Percentiles rank a stretch among this genome's conserved stretches.
phyloP scores from a whole-genome alignment of 805 yeast genomes.

The Candida michaelii region DNA sequence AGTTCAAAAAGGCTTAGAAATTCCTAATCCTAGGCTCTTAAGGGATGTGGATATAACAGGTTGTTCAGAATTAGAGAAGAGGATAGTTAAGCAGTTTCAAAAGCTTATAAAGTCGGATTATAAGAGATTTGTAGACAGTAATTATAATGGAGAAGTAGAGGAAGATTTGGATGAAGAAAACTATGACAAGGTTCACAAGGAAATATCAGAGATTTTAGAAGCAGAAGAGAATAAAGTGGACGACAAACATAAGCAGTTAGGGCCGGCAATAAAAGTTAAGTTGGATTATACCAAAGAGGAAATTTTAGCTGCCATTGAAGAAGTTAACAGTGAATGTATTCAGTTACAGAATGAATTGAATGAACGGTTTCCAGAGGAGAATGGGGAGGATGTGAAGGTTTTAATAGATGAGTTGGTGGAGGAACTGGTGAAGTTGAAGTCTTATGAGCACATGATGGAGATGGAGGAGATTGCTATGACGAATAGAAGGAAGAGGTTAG shows the following conservation, averaged over 20 bases:
- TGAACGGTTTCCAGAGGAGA: background rate
- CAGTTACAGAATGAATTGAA: slow-evolving; percentile 3
- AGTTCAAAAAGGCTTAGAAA: slow-evolving; percentile 43
- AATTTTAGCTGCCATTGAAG: background rate
- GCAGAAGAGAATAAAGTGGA: background rate
- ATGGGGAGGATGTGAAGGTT: background rate
- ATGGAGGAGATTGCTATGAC: slow-evolving; percentile 11
- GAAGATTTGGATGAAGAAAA: slow-evolving; percentile 34
- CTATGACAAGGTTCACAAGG: slow-evolving; percentile 8
- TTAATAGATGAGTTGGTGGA: background rate
- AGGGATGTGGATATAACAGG: slow-evolving; percentile 1
- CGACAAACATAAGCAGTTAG: background rate
- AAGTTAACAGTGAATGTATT: background rate
- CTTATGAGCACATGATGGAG: slow-evolving; percentile 5
- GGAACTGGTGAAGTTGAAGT: background rate
- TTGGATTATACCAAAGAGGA: slow-evolving; percentile 6
- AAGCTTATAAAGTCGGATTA: slow-evolving; percentile 44
- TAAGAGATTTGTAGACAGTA: slow-evolving; percentile 25
- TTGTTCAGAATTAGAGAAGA: slow-evolving; percentile 13
- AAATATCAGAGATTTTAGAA: background rate
- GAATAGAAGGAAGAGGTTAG: slow-evolving; percentile 17
- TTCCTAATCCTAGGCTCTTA: slow-evolving; percentile 33
- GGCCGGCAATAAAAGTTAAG: background rate
- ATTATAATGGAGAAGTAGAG: slow-evolving; percentile 17
- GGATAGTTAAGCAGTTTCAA: slow-evolving; percentile 31